These are phyloP conservation scores for Macaranga tanarius DNA, from an alignment of 441 rosid species.

Conservation along the genomic window DNA sequence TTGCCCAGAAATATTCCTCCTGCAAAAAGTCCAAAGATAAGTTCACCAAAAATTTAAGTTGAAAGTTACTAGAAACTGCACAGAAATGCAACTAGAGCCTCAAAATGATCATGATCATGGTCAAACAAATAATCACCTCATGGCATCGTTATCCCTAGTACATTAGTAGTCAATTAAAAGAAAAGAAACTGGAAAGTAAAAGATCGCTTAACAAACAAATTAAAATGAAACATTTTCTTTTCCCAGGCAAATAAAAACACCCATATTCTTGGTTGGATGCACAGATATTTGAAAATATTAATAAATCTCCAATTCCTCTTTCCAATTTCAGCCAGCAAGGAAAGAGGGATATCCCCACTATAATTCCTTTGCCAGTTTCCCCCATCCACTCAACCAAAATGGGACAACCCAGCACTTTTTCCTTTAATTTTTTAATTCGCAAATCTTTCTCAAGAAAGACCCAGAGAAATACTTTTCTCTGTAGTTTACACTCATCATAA, in stretches of 20 bases:
- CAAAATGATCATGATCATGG: not conserved
- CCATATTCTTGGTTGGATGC: not conserved
- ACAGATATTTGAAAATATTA: not conserved
- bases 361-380: not conserved
- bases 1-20: conserved; percentile 93
- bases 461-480: not conserved
- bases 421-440: not conserved
- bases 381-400: conserved; percentile 6
- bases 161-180: not conserved
- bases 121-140: not conserved
- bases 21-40: conserved; percentile 36
- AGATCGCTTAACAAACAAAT: not conserved
- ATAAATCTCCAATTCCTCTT: not conserved
- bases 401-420: too few relatives aligned
- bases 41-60: not conserved
- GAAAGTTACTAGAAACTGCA: not conserved
- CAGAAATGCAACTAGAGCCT: not conserved
- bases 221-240: not conserved
- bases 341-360: not conserved
- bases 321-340: conserved; percentile 1
- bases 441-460: not conserved
- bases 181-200: not conserved
- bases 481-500: not conserved
- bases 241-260: not conserved
- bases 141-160: not conserved